These are phyloP conservation scores for Tetracladium marchalianum DNA, from an alignment of 495 filamentous ascomycete genomes.

Conservation along the genomic window DNA sequence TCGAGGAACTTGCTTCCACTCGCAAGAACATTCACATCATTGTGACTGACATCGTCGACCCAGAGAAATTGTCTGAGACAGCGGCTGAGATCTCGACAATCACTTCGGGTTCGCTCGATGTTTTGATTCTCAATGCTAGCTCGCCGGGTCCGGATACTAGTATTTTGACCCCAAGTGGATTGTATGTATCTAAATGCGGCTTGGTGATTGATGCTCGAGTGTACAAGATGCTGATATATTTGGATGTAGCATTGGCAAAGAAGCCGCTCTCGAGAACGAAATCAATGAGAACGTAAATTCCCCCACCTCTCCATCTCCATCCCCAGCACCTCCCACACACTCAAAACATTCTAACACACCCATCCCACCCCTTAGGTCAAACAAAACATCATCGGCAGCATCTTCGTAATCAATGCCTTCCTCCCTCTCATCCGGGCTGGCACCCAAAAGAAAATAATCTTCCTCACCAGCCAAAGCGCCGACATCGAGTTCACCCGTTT, in stretches of 20 bases:
- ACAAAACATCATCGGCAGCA: constrained; percentile 30
- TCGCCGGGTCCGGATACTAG: constrained; percentile 6
- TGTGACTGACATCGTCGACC: constrained; percentile 26
- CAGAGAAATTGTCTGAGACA: constrained; percentile 22
- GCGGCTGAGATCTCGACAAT: constrained; percentile 16
- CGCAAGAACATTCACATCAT: constrained; percentile 23
- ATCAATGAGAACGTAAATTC: background rate
- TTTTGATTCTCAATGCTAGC: constrained; percentile 35
- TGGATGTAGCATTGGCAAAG: constrained; percentile 1
- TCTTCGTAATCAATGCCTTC: constrained; percentile 34
- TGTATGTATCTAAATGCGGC: background rate
- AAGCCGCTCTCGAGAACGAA: background rate
- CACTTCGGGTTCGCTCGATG: constrained; percentile 27
- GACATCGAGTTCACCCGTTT: constrained; percentile 27
- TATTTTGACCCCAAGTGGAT: background rate
- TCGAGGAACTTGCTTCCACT: constrained; percentile 3
- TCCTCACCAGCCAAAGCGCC: constrained; percentile 30
- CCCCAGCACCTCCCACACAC: too few relatives aligned
- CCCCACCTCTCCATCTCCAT: background rate
- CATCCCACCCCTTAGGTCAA: constrained; percentile 15
- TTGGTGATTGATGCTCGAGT: background rate
- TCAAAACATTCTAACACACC: background rate
- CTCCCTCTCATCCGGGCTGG: constrained; percentile 31
- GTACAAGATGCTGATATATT: background rate
- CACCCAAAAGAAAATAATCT: constrained; percentile 34